A percentile compares a stretch with the other conserved stretches of the same genome.
These are phyloP conservation scores for Blastobotrys parvus DNA, from an alignment of 805 yeast genomes.

Conservation along the genomic window DNA sequence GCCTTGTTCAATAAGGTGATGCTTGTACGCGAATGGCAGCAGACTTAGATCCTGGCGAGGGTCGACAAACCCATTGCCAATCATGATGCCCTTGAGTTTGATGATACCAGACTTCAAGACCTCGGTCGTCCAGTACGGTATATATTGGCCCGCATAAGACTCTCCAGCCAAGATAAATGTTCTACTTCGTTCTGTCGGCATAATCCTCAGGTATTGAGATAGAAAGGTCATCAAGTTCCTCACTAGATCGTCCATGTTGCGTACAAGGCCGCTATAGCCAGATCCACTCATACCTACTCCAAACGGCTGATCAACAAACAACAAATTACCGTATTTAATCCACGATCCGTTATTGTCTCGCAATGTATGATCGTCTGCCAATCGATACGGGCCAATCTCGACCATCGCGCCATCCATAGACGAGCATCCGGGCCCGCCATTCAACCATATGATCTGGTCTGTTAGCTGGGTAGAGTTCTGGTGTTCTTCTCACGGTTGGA, in stretches of 20 bases:
- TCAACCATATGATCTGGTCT: conserved; percentile 80
- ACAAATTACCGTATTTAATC: conserved; percentile 68
- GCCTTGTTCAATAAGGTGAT: conserved; percentile 42
- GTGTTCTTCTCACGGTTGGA: too few species aligned
- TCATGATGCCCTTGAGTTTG: conserved; percentile 53
- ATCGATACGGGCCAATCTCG: conserved; percentile 85
- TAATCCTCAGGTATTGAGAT: conserved; percentile 52
- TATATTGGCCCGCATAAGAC: conserved; percentile 94
- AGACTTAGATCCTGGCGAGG: conserved; percentile 81
- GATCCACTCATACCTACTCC: conserved; percentile 85
- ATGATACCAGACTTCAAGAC: conserved; percentile 40
- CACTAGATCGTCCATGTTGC: conserved; percentile 39
- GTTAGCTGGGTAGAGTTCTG: too few species aligned
- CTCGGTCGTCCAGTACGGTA: conserved; percentile 74
- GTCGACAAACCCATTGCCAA: conserved; percentile 94
- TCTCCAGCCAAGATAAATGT: conserved; percentile 85
- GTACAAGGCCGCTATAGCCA: conserved; percentile 34
- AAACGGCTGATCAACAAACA: conserved; percentile 89
- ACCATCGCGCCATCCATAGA: conserved; percentile 97
- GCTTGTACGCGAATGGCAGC: conserved; percentile 57
- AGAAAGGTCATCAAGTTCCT: conserved; percentile 58
- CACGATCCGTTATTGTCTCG: conserved; percentile 66
- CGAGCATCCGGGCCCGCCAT: conserved; percentile 98
- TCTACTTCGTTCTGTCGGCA: conserved; percentile 61
- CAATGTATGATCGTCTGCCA: conserved; percentile 39